Evolutionary conservation across 768 basidiomycete genomes (phyloP).

Genomic region (Mycena rebaudengoi): DNA sequence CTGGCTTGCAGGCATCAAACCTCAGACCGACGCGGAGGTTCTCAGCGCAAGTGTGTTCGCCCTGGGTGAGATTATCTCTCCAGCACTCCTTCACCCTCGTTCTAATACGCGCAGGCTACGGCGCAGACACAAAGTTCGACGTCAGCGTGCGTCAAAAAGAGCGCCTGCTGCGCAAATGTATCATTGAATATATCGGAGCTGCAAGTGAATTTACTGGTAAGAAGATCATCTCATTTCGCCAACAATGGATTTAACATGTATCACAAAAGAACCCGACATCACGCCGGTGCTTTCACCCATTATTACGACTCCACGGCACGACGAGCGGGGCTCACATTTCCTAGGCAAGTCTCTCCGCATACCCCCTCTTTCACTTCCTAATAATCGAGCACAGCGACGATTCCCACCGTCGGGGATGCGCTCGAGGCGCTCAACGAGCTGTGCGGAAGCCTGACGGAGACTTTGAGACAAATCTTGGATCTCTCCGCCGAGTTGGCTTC

Average conservation of each 20-base stretch:
- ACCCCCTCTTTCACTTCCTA: slow-evolving; percentile 3
- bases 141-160: slow-evolving; percentile 63
- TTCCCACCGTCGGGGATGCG: slow-evolving; percentile 80
- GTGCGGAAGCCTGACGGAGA: slow-evolving; percentile 65
- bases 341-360: slow-evolving; percentile 58
- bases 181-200: slow-evolving; percentile 73
- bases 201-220: slow-evolving; percentile 77
- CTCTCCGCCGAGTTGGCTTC: slow-evolving; percentile 76
- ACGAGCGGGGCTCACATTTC: slow-evolving; percentile 66
- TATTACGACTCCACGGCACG: slow-evolving; percentile 61
- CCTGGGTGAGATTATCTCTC: slow-evolving; percentile 52
- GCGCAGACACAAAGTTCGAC: slow-evolving; percentile 66
- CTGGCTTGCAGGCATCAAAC: slow-evolving; percentile 65
- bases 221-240: slow-evolving; percentile 10
- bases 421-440: slow-evolving; percentile 73
- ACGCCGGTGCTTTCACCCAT: slow-evolving; percentile 76
- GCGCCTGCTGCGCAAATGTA: slow-evolving; percentile 63
- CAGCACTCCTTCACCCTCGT: neutral
- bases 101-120: slow-evolving; percentile 50
- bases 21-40: slow-evolving; percentile 73
- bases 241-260: neutral
- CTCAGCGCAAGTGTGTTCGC: slow-evolving; percentile 61
- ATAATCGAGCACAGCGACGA: slow-evolving; percentile 57
- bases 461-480: slow-evolving; percentile 71
- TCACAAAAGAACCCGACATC: slow-evolving; percentile 72